These are phyloP conservation scores for Syncephalastrum contaminatum DNA, from an alignment of 371 early-diverging fungal species.

Conservation along the genomic window DNA sequence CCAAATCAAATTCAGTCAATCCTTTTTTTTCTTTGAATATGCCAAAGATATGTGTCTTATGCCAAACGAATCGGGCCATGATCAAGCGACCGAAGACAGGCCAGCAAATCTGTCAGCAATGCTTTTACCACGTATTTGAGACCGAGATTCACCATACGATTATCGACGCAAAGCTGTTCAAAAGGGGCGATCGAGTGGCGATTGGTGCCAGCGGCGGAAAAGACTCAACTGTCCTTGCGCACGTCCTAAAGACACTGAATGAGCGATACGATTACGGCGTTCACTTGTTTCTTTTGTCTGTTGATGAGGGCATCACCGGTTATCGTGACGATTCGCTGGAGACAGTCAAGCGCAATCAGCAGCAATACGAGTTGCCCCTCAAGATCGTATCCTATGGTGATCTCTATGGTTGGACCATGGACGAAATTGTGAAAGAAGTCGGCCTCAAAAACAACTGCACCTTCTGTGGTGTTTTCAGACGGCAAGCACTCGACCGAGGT, in stretches of 20 bases:
- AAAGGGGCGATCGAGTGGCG: constrained; percentile 89
- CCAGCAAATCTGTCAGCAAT: constrained; percentile 90
- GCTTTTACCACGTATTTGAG: constrained; percentile 97
- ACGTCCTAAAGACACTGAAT: constrained; percentile 95
- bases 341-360: constrained; percentile 96
- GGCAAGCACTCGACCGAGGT: constrained; percentile 98
- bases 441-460: constrained; percentile 99
- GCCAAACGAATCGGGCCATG: constrained; percentile 67
- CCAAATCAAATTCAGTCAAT: too few relatives aligned
- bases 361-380: constrained; percentile 92
- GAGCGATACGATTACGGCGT: constrained; percentile 94
- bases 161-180: constrained; percentile 80
- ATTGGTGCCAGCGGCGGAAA: constrained; percentile 99
- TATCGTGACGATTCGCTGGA: constrained; percentile 99
- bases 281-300: constrained; percentile 89
- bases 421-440: constrained; percentile 93
- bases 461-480: constrained; percentile 99
- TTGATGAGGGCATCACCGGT: constrained; percentile 99
- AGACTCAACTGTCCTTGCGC: constrained; percentile 98
- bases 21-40: constrained; percentile 8
- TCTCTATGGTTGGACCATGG: constrained; percentile 99
- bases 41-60: constrained; percentile 55
- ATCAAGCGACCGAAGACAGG: constrained; percentile 94
- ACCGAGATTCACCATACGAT: constrained; percentile 97
- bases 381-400: constrained; percentile 96